Percentiles rank a stretch among this genome's conserved stretches.
Evolutionary conservation across 352 stramenopile species (phyloP).

Genomic region (Phytophthora pinifolia): DNA sequence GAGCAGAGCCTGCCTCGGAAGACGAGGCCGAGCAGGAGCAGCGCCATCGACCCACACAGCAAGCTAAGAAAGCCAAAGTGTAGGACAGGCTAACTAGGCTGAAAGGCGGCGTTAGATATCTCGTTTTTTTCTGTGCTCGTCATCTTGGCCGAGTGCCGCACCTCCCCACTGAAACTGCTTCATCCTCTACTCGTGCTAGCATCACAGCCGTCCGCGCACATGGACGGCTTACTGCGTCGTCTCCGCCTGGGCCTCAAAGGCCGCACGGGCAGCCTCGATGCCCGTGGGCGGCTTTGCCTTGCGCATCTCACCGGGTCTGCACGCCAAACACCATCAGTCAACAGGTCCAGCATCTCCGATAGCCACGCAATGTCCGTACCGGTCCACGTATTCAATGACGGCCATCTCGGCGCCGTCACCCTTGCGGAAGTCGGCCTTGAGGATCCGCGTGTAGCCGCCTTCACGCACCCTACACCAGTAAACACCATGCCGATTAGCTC

Average conservation of each 20-base stretch:
- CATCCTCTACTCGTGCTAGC: slow-evolving; percentile 3
- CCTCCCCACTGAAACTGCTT: background rate
- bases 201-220: slow-evolving; percentile 13
- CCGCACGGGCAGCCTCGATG: slow-evolving; percentile 49
- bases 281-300: slow-evolving; percentile 69
- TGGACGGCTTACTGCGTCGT: slow-evolving; percentile 14
- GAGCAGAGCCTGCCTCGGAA: slow-evolving; percentile 46
- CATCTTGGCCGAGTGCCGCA: slow-evolving; percentile 13
- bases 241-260: slow-evolving; percentile 44
- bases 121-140: slow-evolving; percentile 31
- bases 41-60: background rate
- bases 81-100: slow-evolving; percentile 18
- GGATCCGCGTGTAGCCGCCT: slow-evolving; percentile 95
- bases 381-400: slow-evolving; percentile 98
- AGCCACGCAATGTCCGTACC: slow-evolving; percentile 34
- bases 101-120: slow-evolving; percentile 28
- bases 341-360: background rate
- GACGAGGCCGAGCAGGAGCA: slow-evolving; percentile 26
- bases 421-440: slow-evolving; percentile 93
- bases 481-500: slow-evolving; percentile 13
- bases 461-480: slow-evolving; percentile 45
- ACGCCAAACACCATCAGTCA: slow-evolving; percentile 10
- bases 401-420: slow-evolving; percentile 97
- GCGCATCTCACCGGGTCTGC: slow-evolving; percentile 82
- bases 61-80: slow-evolving; percentile 6